Evolutionary conservation across 2,329 filamentous ascomycete genomes (phyloP).

Genomic region (Colletotrichum neosansevieriae): DNA sequence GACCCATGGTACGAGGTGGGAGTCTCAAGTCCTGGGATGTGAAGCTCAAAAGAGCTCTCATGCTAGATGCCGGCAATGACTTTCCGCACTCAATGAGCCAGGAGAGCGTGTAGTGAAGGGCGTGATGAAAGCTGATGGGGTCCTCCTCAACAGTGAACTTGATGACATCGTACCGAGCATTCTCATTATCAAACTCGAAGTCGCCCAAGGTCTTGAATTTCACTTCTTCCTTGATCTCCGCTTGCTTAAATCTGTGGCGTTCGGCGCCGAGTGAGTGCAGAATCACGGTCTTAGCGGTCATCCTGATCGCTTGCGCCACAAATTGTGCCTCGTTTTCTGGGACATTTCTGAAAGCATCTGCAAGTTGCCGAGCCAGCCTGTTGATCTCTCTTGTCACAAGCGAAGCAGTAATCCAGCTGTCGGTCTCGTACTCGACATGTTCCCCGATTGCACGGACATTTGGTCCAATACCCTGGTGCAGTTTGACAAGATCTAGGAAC

Average conservation of each 20-base stretch:
- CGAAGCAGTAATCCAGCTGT: conserved; percentile 97
- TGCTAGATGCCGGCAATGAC: conserved; percentile 74
- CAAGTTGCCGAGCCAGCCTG: conserved; percentile 87
- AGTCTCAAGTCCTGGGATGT: conserved; percentile 77
- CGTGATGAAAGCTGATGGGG: conserved; percentile 96
- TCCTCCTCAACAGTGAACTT: conserved; percentile 90
- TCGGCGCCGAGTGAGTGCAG: conserved; percentile 92
- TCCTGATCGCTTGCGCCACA: conserved; percentile 78
- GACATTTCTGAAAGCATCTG: conserved; percentile 83
- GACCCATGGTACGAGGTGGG: conserved; percentile 72
- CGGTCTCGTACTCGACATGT: conserved; percentile 97
- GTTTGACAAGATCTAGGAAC: conserved; percentile 93
- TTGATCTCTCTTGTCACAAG: conserved; percentile 96
- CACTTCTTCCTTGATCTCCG: conserved; percentile 89
- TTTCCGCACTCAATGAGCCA: conserved; percentile 95
- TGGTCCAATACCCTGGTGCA: conserved; percentile 97
- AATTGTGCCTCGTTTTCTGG: conserved; percentile 73
- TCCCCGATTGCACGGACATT: conserved; percentile 93
- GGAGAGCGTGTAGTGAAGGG: conserved; percentile 93
- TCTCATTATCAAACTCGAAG: conserved; percentile 80
- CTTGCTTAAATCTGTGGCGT: conserved; percentile 83
- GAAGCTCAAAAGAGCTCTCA: conserved; percentile 78
- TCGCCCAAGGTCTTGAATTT: conserved; percentile 82
- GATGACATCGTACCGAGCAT: conserved; percentile 75
- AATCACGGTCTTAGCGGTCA: conserved; percentile 85